Conservation (phyloP, 495 filamentous ascomycete species). For the Aspergillus bertholletiae region DNA sequence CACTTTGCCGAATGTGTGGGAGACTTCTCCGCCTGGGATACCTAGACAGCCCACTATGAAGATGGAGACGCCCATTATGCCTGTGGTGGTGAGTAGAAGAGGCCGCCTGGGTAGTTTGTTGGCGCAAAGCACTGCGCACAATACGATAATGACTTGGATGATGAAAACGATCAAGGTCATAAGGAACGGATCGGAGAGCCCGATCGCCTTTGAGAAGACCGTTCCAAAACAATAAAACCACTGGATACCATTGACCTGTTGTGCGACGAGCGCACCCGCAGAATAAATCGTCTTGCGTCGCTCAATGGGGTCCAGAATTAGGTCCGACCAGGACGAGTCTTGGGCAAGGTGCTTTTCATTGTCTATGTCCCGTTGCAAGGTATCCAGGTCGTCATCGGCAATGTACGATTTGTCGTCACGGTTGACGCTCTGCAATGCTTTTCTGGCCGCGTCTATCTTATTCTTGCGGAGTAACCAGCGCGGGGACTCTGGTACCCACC, state of each 20-base stretch:
- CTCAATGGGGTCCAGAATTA: background rate
- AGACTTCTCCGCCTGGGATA: background rate
- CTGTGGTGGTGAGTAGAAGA: background rate
- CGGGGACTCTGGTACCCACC: background rate
- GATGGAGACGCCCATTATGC: background rate
- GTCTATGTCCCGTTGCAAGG: background rate
- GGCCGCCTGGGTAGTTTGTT: background rate
- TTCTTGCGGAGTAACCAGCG: background rate
- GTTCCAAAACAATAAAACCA: background rate
- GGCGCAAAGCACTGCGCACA: background rate
- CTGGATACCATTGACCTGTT: background rate
- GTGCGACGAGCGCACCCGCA: background rate
- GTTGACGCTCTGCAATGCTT: background rate
- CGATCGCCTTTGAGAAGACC: background rate
- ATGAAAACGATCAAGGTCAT: background rate
- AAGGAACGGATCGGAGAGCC: background rate
- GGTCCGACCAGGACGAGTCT: background rate
- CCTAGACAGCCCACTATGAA: background rate
- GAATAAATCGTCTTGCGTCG: background rate
- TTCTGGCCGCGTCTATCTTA: background rate
- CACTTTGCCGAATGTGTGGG: background rate
- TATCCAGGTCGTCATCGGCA: background rate
- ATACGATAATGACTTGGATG: background rate
- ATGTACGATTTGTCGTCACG: background rate
- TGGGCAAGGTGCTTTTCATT: background rate